These are phyloP conservation scores for Cladochytrium replicatum DNA, from an alignment of 192 early-diverging fungal species.

Conservation along the genomic window DNA sequence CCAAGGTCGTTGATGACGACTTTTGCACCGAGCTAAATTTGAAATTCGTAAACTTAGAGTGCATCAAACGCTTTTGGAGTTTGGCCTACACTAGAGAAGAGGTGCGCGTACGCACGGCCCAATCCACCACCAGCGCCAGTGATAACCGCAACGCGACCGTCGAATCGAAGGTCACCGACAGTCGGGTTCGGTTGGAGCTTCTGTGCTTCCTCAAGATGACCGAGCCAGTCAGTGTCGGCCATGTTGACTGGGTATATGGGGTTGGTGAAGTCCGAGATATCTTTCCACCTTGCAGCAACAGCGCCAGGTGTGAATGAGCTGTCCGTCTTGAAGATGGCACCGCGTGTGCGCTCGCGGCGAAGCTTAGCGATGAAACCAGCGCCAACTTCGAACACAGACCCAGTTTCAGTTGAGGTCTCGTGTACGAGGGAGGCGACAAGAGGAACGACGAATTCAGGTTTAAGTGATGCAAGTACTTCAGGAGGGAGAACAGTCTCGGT, in stretches of 20 bases:
- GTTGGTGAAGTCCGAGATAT: constrained; percentile 54
- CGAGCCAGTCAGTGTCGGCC: constrained; percentile 75
- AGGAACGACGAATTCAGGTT: constrained; percentile 94
- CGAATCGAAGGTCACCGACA: constrained; percentile 52
- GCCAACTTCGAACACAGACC: constrained; percentile 92
- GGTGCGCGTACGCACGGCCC: constrained; percentile 76
- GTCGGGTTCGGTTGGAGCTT: constrained; percentile 48
- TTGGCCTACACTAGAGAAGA: constrained; percentile 58
- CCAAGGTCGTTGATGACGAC: constrained; percentile 95
- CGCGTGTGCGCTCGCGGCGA: constrained; percentile 80
- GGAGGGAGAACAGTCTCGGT: constrained; percentile 85
- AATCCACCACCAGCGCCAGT: constrained; percentile 92
- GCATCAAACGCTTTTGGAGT: no score
- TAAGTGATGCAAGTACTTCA: constrained; percentile 88
- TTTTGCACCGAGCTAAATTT: constrained; percentile 56
- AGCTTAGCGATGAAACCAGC: constrained; percentile 90
- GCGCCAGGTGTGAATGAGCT: constrained; percentile 71
- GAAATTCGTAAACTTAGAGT: no score
- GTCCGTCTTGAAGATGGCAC: constrained; percentile 87
- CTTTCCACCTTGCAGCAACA: constrained; percentile 63
- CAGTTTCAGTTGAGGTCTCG: constrained; percentile 64
- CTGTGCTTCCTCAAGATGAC: constrained; percentile 67
- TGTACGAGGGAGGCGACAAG: constrained; percentile 85
- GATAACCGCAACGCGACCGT: constrained; percentile 73
- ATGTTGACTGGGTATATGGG: constrained; percentile 62